A percentile compares a stretch with the other conserved stretches of the same genome.
Evolutionary conservation across 495 filamentous ascomycete genomes (phyloP).

Genomic region (Mytilinidion resinicola): DNA sequence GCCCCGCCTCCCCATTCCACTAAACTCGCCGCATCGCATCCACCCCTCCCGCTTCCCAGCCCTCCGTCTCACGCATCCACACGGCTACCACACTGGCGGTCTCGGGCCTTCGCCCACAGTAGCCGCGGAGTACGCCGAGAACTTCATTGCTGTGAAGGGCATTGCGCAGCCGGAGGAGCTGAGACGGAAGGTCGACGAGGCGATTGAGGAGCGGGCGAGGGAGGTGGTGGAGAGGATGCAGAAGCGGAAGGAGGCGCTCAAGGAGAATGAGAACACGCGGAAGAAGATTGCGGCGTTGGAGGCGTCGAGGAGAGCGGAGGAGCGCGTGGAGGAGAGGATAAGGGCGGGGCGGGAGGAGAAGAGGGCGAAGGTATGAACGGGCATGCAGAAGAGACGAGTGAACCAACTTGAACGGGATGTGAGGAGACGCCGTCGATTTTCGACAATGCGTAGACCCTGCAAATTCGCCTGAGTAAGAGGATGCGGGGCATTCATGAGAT

Average conservation of each 20-base stretch:
- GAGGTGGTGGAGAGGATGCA: constrained; percentile 30
- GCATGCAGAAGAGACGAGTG: too few species aligned
- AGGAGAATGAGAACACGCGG: constrained; percentile 21
- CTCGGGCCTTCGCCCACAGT: constrained; percentile 29
- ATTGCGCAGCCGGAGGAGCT: constrained; percentile 31
- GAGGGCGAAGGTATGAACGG: not conserved
- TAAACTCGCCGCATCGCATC: constrained; percentile 31
- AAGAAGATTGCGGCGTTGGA: constrained; percentile 15
- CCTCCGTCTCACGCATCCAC: constrained; percentile 34
- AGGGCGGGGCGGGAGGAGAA: constrained; percentile 8
- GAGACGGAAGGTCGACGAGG: constrained; percentile 32
- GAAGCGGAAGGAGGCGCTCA: constrained; percentile 29
- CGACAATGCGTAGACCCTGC: too few species aligned
- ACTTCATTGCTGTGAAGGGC: constrained; percentile 33
- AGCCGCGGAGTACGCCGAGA: constrained; percentile 24
- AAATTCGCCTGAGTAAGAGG: too few species aligned
- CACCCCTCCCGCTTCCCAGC: constrained; percentile 32
- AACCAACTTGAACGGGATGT: too few species aligned
- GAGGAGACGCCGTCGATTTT: too few species aligned
- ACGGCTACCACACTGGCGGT: constrained; percentile 35
- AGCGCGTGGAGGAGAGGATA: constrained; percentile 19
- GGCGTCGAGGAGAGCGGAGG: constrained; percentile 21
- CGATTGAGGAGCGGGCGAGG: constrained; percentile 27
- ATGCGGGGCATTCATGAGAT: too few species aligned
- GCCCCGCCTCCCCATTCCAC: constrained; percentile 26